These are phyloP conservation scores for Cardamine occulta DNA, from an alignment of 345 rosid species.

Conservation along the genomic window DNA sequence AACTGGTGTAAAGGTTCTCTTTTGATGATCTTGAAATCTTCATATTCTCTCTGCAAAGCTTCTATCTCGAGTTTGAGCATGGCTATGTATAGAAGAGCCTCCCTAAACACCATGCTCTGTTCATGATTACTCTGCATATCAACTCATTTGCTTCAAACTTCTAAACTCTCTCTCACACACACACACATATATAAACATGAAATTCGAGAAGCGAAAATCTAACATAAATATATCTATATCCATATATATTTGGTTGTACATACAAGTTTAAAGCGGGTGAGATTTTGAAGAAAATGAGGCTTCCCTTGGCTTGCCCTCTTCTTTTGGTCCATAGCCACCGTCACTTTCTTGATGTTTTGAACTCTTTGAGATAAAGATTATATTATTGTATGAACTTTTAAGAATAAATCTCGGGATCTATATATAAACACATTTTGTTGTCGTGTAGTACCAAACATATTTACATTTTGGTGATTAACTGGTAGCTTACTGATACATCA, in stretches of 20 bases:
- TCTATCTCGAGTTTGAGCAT: constrained; percentile 65
- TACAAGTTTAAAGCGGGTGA: constrained; percentile 60
- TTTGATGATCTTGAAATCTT: constrained; percentile 50
- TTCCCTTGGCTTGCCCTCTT: constrained; percentile 51
- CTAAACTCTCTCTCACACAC: background rate
- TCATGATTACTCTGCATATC: constrained; percentile 46
- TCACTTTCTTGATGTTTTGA: constrained; percentile 36
- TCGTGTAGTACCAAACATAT: constrained; percentile 25
- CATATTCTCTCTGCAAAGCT: constrained; percentile 53
- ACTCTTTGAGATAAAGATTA: constrained; percentile 12
- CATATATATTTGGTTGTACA: background rate
- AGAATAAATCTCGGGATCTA: constrained; percentile 32
- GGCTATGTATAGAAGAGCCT: constrained; percentile 54
- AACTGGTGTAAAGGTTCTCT: constrained; percentile 48
- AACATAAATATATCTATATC: background rate
- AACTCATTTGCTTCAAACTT: background rate
- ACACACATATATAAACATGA: background rate
- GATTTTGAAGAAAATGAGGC: constrained; percentile 54
- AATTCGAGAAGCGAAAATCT: background rate
- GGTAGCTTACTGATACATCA: constrained; percentile 11
- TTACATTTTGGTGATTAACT: constrained; percentile 15
- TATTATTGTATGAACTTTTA: constrained; percentile 12
- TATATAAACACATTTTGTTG: constrained; percentile 28
- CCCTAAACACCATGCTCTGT: constrained; percentile 48
- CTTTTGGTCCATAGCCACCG: constrained; percentile 57